Conservation (phyloP, 805 yeast species). For the Wickerhamiella brachini region DNA sequence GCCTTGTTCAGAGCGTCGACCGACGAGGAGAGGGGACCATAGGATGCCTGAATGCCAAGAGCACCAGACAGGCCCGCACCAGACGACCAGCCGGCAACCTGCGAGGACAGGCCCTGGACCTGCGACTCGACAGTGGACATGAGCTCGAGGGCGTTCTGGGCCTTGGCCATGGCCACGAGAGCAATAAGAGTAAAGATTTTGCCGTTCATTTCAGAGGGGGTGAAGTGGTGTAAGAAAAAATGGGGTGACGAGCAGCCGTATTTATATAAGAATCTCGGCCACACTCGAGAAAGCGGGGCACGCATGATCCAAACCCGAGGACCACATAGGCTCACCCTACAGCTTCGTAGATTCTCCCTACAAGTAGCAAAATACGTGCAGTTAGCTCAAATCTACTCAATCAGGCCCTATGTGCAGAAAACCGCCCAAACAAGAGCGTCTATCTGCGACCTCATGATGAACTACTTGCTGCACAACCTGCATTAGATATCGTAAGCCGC, state of each 20-base stretch:
- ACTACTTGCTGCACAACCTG: neutral
- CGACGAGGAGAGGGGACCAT: slow-evolving; percentile 9
- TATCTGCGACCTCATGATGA: neutral
- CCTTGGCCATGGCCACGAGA: neutral
- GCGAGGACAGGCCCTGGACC: slow-evolving; percentile 3
- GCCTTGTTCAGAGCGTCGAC: slow-evolving; percentile 5
- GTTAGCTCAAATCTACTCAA: no score
- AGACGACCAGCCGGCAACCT: slow-evolving; percentile 10
- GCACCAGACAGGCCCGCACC: slow-evolving; percentile 17
- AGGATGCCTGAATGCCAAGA: slow-evolving; percentile 16
- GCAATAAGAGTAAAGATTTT: neutral
- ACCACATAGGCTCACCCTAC: no score
- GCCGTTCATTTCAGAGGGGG: neutral
- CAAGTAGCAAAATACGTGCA: no score
- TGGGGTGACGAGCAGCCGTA: neutral
- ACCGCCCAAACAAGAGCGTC: neutral
- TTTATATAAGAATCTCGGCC: neutral
- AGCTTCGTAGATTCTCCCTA: no score
- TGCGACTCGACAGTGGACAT: neutral
- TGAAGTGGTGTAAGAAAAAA: neutral
- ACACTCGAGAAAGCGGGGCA: neutral
- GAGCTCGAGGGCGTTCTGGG: neutral
- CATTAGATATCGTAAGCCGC: neutral
- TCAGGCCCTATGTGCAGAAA: no score
- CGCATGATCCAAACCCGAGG: neutral